Evolutionary conservation across 768 basidiomycete species (phyloP).

Genomic region (Suillus subluteus): DNA sequence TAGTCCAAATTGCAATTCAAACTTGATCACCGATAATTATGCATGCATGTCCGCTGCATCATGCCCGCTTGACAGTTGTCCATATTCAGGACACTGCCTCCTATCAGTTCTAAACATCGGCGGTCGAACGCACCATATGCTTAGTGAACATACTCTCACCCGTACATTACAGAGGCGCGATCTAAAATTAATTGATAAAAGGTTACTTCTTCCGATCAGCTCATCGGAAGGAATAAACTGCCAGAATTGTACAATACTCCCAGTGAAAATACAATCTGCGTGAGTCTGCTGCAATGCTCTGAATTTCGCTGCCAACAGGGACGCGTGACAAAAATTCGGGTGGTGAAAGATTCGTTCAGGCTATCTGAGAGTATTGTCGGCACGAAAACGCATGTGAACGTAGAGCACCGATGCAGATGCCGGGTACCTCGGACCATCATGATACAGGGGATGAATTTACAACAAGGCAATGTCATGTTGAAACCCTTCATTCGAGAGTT

Average conservation of each 20-base stretch:
- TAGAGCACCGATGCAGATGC: background rate
- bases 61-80: background rate
- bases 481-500: background rate
- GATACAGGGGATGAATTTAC: background rate
- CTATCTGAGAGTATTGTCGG: background rate
- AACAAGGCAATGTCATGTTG: background rate
- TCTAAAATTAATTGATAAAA: background rate
- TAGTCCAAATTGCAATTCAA: background rate
- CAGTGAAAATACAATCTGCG: background rate
- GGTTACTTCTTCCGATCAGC: background rate
- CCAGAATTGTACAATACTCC: background rate
- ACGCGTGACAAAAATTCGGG: background rate
- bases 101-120: background rate
- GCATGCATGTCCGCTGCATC: no score
- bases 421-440: no score
- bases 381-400: slow-evolving; percentile 3
- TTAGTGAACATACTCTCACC: background rate
- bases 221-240: background rate
- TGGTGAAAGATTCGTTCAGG: background rate
- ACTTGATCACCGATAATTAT: background rate
- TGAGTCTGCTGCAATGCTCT: background rate
- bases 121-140: background rate
- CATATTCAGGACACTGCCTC: no score
- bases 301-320: background rate
- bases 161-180: background rate